Evolutionary conservation across 306 rosid species (phyloP), one percentile per base, ranked within the genome.

Genomic region (Casuarina equisetifolia): DNA sequence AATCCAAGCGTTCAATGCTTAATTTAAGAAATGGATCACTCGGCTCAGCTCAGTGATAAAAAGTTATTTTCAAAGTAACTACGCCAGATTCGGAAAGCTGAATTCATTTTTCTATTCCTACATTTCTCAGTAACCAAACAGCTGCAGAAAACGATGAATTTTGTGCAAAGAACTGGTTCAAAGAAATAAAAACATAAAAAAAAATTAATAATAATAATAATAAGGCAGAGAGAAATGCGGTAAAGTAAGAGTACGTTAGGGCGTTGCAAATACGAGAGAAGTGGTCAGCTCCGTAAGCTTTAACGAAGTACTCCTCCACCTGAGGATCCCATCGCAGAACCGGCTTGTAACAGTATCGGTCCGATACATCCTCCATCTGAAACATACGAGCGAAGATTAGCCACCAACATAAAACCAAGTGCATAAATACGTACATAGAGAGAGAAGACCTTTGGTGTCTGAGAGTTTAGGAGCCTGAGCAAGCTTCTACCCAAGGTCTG

Each of bases 181-280:
- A 7, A 53, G 59, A 51, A 11, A 0, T 49, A 72, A 12, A 2
- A 70, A 74, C 16, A 43, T 20, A 51, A 2, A 19, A 35, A 35
- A 43, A 4, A 17, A 5, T 13, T 5, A 57, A 83, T 35, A 8
- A 62, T 9, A 46, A 72, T 3, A 49, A 12, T 57, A 72, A 1
- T n/a, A 36, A 72, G 8, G 58, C 46, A 75, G 53, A 70, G 59
- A 20, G 67, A 36, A 71, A 4, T 15, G 39, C 16, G 40, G 50
- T 55, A 20, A 19, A 70, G 64, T 10, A 9, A 0, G 12, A 17
- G 78, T 82, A 92, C 97, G 96, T 84, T 53, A 95, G 76, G n/a
- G 99, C 92, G 74, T 86, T 13, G 79, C 97, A 92, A 79, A 95
- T 87, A 83, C 88, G 89, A 40, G 96, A 81, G 85, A 95, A 95